phyloP scores from a whole-genome alignment of 345 rosid species.

The Sisymbrium irio region DNA sequence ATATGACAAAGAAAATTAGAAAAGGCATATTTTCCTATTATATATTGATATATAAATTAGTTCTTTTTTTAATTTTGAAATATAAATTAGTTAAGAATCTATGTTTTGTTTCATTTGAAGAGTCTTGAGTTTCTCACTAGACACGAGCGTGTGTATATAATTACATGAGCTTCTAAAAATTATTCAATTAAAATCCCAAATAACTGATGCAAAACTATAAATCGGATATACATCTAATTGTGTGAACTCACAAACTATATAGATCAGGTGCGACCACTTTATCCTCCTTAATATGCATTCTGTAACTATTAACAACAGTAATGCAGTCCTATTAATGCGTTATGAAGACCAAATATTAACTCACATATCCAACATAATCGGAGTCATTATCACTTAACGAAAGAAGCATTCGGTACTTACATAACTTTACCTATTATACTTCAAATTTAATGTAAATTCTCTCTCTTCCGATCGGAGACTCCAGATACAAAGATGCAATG shows the following conservation, averaged over 20 bases:
- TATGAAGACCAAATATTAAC: too few relatives aligned
- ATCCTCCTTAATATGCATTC: too few relatives aligned
- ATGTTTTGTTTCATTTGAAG: not conserved
- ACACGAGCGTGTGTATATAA: not conserved
- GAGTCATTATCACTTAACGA: not conserved
- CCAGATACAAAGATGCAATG: too few relatives aligned
- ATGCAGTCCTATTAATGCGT: not conserved
- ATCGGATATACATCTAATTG: too few relatives aligned
- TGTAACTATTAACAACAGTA: too few relatives aligned
- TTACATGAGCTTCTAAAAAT: not conserved
- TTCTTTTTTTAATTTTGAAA: too few relatives aligned
- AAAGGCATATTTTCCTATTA: not conserved
- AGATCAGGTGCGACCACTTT: too few relatives aligned
- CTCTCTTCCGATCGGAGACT: too few relatives aligned
- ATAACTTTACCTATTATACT: too few relatives aligned
- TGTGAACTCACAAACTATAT: too few relatives aligned
- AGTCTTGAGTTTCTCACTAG: not conserved
- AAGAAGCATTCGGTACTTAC: not conserved
- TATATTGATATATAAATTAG: not conserved
- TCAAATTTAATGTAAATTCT: too few relatives aligned
- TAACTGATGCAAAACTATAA: not conserved
- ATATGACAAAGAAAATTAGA: not conserved
- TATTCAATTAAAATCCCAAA: not conserved
- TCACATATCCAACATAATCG: too few relatives aligned
- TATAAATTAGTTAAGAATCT: not conserved